Evolutionary conservation across 2,329 filamentous ascomycete genomes (phyloP).

Genomic region (Verticillium nubilum): DNA sequence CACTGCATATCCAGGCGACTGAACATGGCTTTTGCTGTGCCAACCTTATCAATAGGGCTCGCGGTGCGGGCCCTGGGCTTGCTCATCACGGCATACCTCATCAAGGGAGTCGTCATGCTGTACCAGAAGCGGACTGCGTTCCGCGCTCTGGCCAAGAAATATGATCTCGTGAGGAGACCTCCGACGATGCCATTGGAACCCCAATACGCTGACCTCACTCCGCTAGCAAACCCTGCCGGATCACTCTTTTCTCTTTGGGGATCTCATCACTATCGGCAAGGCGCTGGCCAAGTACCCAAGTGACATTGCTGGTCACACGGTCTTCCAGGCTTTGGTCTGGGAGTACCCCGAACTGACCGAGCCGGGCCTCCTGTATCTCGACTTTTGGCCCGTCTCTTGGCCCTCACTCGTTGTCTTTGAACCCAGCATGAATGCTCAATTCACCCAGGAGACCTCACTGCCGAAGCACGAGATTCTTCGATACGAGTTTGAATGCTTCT

Average conservation of each 20-base stretch:
- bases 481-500: conserved; percentile 19
- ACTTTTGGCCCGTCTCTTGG: conserved; percentile 20
- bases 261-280: not conserved
- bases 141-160: not conserved
- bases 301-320: not conserved
- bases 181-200: too few species aligned
- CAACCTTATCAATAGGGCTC: not conserved
- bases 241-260: not conserved
- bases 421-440: conserved; percentile 13
- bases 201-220: not conserved
- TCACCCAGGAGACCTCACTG: conserved; percentile 14
- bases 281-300: not conserved
- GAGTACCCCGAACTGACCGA: conserved; percentile 13
- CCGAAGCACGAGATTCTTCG: conserved; percentile 21
- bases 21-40: not conserved
- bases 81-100: not conserved
- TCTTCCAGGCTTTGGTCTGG: not conserved
- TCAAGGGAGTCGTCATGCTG: not conserved
- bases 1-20: not conserved
- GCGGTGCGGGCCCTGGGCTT: not conserved
- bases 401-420: conserved; percentile 13
- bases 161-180: not conserved
- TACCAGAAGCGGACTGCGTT: not conserved
- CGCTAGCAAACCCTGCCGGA: not conserved
- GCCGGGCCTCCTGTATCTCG: conserved; percentile 16